Evolutionary conservation across 2,329 filamentous ascomycete species (phyloP), one percentile per base, ranked within the genome.

Genomic region (Magnaporthiopsis rhizophila): DNA sequence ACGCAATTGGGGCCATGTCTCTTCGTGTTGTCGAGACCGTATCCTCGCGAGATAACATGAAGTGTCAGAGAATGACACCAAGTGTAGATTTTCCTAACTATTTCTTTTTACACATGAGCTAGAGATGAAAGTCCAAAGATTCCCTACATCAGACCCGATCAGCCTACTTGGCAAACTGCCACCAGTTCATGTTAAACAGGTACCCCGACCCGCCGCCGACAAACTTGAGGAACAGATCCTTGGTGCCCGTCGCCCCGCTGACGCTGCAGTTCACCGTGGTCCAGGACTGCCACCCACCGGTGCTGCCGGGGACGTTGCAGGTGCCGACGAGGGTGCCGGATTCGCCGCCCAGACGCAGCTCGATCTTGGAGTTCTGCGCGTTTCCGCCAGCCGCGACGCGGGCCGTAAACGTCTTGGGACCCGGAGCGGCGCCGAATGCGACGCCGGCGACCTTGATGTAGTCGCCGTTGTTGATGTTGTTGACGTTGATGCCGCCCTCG

Each of bases 381-480:
- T 62, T 66, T 21, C 56, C 65, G 11, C 67, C 69, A 3, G 72
- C 70, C 11, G 72, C 67, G 12, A 74, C 70, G n/a, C 71, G 67
- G 24, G 69, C 69, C 36, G 64, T 65, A 50, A 74, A 69, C 0
- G 67, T 67, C 21, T 61, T 65, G 7, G 72, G 71, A 9, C 61
- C 61, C 1, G 26, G 24, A 5, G 71, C 71, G 7, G 36, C 58
- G 58, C 72, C 72, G 58, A 74, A 74, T 6, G 65, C 69, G 30
- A 74, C 73, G 36, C 73, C 73, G 57, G 68, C 68, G 64, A 74
- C 69, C 66, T 74, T 74, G 68, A 74, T 70, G 65, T 74, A 74
- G 66, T 72, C 73, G 24, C 68, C 68, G 67, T 73, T 70, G 65
- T 69, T 68, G 69, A 73, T 71, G 56, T 59, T 67, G 34, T 62